A percentile compares a stretch with the other conserved stretches of the same genome.
These are phyloP conservation scores for Stenogyne calaminthoides DNA, from an alignment of 305 asterid genomes.

Conservation along the genomic window DNA sequence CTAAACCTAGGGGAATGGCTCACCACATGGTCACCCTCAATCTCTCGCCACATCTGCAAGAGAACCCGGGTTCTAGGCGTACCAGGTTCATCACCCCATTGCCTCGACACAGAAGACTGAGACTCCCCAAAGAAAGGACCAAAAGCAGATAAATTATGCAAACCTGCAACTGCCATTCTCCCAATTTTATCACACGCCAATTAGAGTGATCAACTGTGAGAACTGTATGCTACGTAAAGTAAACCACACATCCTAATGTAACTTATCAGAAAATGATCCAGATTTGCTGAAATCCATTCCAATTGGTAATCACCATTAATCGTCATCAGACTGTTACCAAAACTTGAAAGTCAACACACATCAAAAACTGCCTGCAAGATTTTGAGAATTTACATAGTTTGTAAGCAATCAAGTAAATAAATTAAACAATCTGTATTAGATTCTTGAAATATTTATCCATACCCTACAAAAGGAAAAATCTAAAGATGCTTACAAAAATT, in stretches of 20 bases:
- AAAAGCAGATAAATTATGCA: conserved; percentile 59
- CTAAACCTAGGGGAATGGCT: conserved; percentile 48
- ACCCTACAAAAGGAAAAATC: conserved; percentile 33
- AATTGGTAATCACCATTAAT: conserved; percentile 13
- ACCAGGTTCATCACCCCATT: conserved; percentile 34
- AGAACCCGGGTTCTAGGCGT: conserved; percentile 63
- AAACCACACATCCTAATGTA: conserved; percentile 20
- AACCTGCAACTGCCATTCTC: conserved; percentile 75
- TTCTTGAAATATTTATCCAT: conserved; percentile 17
- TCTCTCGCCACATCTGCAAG: conserved; percentile 87
- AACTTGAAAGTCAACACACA: conserved; percentile 32
- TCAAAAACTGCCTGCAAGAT: conserved; percentile 41
- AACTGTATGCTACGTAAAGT: neutral
- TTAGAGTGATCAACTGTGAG: conserved; percentile 2
- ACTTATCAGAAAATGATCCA: conserved; percentile 21
- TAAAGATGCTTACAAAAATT: conserved; percentile 37
- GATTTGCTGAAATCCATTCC: conserved; percentile 21
- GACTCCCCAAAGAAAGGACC: conserved; percentile 68
- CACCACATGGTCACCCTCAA: conserved; percentile 77
- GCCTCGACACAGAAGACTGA: conserved; percentile 34
- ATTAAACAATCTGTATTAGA: conserved; percentile 24
- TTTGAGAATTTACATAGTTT: conserved; percentile 13
- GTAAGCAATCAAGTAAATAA: conserved; percentile 29
- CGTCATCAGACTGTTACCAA: conserved; percentile 13
- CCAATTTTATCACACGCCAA: neutral